phyloP scores from a whole-genome alignment of 2,329 filamentous ascomycete species.

The Fusarium sambucinum region DNA sequence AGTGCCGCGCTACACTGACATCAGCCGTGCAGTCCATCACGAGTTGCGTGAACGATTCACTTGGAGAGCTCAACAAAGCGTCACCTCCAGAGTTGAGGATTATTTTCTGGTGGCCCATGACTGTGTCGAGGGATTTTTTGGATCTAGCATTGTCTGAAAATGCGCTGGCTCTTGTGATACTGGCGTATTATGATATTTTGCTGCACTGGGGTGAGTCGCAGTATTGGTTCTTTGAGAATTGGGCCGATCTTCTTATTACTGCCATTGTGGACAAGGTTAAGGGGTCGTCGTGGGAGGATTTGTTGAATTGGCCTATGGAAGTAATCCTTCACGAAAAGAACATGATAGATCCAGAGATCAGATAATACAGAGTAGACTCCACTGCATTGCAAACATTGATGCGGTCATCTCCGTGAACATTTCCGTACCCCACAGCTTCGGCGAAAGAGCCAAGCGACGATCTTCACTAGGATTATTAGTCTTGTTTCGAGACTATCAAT shows the following conservation, averaged over 20 bases:
- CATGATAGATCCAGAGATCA: too few species aligned
- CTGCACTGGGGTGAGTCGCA: constrained; percentile 25
- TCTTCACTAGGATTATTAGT: not conserved
- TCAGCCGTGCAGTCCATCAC: constrained; percentile 1
- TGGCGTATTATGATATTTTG: constrained; percentile 30
- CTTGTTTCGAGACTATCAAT: too few species aligned
- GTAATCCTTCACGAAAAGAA: too few species aligned
- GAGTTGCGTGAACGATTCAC: not conserved
- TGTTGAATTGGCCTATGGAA: constrained; percentile 25
- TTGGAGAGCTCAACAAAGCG: not conserved
- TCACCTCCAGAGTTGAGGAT: constrained; percentile 27
- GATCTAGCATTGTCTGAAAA: constrained; percentile 19
- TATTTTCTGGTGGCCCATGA: constrained; percentile 34
- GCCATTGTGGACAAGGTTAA: constrained; percentile 34
- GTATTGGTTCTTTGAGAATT: constrained; percentile 39
- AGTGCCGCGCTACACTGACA: not conserved
- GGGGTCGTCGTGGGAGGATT: constrained; percentile 33
- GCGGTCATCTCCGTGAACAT: not conserved
- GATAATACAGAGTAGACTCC: not conserved
- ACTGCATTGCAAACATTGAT: not conserved
- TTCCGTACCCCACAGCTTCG: not conserved
- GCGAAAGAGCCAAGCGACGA: not conserved
- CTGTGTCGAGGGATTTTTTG: constrained; percentile 21
- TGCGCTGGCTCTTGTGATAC: constrained; percentile 23
- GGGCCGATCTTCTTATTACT: constrained; percentile 19